These are phyloP conservation scores for Trichoderma virens DNA, from an alignment of 495 filamentous ascomycete genomes.

Conservation along the genomic window DNA sequence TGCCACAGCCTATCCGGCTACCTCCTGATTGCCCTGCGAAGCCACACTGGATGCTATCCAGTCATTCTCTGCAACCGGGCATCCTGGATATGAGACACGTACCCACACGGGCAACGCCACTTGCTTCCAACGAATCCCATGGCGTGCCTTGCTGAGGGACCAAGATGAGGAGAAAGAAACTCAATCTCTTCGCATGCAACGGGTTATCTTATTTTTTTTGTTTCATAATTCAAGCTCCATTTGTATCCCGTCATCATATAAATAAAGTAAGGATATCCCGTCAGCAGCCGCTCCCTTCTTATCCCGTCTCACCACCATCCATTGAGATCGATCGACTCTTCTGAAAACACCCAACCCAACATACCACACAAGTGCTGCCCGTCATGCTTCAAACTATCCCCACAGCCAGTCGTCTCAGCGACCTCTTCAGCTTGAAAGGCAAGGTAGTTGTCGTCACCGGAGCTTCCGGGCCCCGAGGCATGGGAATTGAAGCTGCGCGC, in stretches of 20 bases:
- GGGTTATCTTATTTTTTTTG: too few species aligned
- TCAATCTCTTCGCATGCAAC: too few species aligned
- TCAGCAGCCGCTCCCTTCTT: background rate
- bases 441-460: conserved; percentile 48
- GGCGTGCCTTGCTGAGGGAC: background rate
- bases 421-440: conserved; percentile 45
- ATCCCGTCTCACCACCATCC: background rate
- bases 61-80: background rate
- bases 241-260: background rate
- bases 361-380: background rate
- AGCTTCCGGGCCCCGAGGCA: conserved; percentile 42
- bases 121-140: background rate
- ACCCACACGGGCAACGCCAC: background rate
- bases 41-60: background rate
- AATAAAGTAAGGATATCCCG: background rate
- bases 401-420: conserved; percentile 23
- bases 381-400: conserved; percentile 28
- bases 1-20: background rate
- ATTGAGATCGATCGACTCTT: background rate
- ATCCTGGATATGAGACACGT: background rate
- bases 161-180: background rate
- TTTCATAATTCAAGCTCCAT: too few species aligned
- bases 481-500: conserved; percentile 41
- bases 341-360: too few species aligned
- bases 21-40: background rate